phyloP scores from a whole-genome alignment of 2,329 filamentous ascomycete species.

The Claviceps sp. region DNA sequence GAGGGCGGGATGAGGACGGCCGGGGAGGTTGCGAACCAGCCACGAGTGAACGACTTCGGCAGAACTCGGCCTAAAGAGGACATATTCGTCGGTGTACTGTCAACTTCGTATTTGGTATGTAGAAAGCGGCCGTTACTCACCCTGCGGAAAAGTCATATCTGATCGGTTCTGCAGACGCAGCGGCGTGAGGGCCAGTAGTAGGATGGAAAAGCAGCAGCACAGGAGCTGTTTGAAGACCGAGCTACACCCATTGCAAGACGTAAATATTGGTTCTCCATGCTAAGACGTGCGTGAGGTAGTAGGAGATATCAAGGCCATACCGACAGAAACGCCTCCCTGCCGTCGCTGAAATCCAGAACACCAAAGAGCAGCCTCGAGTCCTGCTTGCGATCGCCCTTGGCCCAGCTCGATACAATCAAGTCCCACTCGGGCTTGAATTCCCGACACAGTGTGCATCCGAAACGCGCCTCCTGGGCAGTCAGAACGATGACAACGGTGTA shows the following conservation, averaged over 20 bases:
- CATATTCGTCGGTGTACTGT: neutral
- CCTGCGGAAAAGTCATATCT: slow-evolving; percentile 77
- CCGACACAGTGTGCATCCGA: slow-evolving; percentile 72
- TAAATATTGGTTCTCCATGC: neutral
- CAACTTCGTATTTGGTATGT: neutral
- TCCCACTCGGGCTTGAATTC: slow-evolving; percentile 96
- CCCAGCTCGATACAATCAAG: slow-evolving; percentile 73
- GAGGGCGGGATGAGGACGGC: slow-evolving; percentile 63
- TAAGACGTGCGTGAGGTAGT: neutral
- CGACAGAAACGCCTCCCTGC: slow-evolving; percentile 73
- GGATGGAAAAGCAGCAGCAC: slow-evolving; percentile 80
- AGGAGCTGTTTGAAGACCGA: slow-evolving; percentile 87
- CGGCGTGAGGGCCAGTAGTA: slow-evolving; percentile 68
- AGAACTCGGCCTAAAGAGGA: slow-evolving; percentile 43
- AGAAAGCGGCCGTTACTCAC: slow-evolving; percentile 32
- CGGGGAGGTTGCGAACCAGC: slow-evolving; percentile 67
- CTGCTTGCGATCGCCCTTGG: slow-evolving; percentile 64
- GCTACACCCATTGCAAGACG: slow-evolving; percentile 33
- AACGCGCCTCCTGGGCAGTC: slow-evolving; percentile 73
- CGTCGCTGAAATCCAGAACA: slow-evolving; percentile 78
- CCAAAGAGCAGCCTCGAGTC: slow-evolving; percentile 65
- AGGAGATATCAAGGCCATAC: slow-evolving; percentile 33
- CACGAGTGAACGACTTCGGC: slow-evolving; percentile 71
- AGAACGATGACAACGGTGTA: slow-evolving; percentile 73
- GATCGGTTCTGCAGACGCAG: slow-evolving; percentile 50